phyloP scores from a whole-genome alignment of 352 stramenopile genomes.

The Aphanomyces invadans region DNA sequence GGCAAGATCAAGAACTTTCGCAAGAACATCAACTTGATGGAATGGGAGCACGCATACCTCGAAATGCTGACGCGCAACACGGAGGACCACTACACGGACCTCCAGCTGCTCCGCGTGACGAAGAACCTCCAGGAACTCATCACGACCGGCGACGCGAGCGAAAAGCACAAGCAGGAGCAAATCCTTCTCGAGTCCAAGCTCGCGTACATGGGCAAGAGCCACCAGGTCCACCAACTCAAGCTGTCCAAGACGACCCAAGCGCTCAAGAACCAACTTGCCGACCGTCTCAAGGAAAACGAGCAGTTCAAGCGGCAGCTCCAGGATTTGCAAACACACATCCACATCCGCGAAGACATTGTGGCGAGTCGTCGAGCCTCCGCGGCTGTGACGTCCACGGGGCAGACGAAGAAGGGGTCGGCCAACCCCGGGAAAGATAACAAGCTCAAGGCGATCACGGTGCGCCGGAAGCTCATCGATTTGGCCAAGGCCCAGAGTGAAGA shows the following conservation, averaged over 20 bases:
- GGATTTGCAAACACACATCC: slow-evolving; percentile 73
- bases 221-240: slow-evolving; percentile 60
- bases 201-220: slow-evolving; percentile 46
- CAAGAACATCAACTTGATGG: slow-evolving; percentile 91
- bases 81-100: slow-evolving; percentile 89
- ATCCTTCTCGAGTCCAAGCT: slow-evolving; percentile 69
- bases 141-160: slow-evolving; percentile 65
- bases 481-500: slow-evolving; percentile 85
- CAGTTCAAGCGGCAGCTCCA: slow-evolving; percentile 63
- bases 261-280: slow-evolving; percentile 51
- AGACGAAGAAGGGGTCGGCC: background rate
- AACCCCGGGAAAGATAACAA: slow-evolving; percentile 24
- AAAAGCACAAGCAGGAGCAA: slow-evolving; percentile 72
- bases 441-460: slow-evolving; percentile 85
- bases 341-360: slow-evolving; percentile 85
- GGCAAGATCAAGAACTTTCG: slow-evolving; percentile 89
- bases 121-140: slow-evolving; percentile 90
- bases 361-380: slow-evolving; percentile 52
- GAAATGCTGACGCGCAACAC: slow-evolving; percentile 75
- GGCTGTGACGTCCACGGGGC: slow-evolving; percentile 28
- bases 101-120: slow-evolving; percentile 89
- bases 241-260: slow-evolving; percentile 40
- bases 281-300: slow-evolving; percentile 74
- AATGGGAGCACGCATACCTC: slow-evolving; percentile 86
- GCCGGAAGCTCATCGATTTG: slow-evolving; percentile 84